Evolutionary conservation across 2,329 filamentous ascomycete genomes (phyloP).

Genomic region (Teratosphaeriaceae sp.): DNA sequence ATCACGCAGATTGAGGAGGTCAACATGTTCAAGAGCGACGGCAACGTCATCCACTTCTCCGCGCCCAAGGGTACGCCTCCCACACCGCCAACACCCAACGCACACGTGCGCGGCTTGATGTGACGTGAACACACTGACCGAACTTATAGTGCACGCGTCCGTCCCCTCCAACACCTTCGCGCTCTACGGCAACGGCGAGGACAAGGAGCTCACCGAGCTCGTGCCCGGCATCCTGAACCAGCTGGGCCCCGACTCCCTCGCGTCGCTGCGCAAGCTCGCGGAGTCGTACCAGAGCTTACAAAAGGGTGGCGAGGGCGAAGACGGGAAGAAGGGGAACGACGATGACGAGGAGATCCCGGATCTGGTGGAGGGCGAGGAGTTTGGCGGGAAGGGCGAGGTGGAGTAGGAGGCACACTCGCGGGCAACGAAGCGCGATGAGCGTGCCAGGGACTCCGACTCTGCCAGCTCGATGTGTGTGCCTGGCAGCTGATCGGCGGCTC

Average conservation of each 20-base stretch:
- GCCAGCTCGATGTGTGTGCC: no score
- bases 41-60: constrained; percentile 99
- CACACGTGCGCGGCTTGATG: no score
- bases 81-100: background rate
- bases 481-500: no score
- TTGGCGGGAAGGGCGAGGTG: constrained; percentile 80
- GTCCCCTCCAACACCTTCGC: constrained; percentile 99
- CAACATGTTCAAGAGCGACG: constrained; percentile 99
- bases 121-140: no score
- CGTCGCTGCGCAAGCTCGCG: constrained; percentile 94
- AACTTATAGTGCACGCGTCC: constrained; percentile 95
- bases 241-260: constrained; percentile 95
- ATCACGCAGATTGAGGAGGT: constrained; percentile 99
- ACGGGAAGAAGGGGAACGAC: constrained; percentile 64
- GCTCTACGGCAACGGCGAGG: constrained; percentile 97
- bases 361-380: constrained; percentile 94
- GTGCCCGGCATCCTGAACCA: constrained; percentile 99
- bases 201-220: constrained; percentile 99
- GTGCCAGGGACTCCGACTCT: no score
- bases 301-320: constrained; percentile 77
- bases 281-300: constrained; percentile 99
- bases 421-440: no score
- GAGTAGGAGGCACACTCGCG: constrained; percentile 61
- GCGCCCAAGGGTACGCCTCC: constrained; percentile 80
- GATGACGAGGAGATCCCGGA: constrained; percentile 76